These are phyloP conservation scores for Limnanthes douglasii DNA, from an alignment of 345 rosid genomes.

Conservation along the genomic window DNA sequence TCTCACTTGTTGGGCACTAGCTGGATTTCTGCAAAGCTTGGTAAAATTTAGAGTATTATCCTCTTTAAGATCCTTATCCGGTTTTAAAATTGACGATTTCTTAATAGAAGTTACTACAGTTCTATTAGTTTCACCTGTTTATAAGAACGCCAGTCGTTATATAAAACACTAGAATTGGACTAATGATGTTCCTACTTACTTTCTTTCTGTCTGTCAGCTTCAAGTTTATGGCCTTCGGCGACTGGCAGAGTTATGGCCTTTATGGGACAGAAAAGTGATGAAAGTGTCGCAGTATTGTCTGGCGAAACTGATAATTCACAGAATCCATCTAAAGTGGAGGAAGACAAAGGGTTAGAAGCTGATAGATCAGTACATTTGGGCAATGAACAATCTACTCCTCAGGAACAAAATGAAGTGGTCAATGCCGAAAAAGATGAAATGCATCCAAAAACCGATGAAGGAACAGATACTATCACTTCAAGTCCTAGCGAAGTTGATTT, in stretches of 20 bases:
- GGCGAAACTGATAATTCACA: conserved; percentile 21
- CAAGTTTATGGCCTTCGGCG: conserved; percentile 52
- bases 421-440: conserved; percentile 17
- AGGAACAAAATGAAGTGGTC: conserved; percentile 20
- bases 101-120: too few relatives aligned
- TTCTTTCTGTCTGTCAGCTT: conserved; percentile 14
- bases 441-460: conserved; percentile 15
- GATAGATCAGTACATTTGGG: conserved; percentile 10
- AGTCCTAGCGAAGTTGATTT: conserved; percentile 26
- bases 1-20: too few relatives aligned
- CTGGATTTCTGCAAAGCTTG: too few relatives aligned
- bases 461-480: conserved; percentile 15
- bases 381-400: conserved; percentile 12
- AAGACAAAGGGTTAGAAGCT: conserved; percentile 21
- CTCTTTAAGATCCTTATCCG: too few relatives aligned
- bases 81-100: too few relatives aligned
- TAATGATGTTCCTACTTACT: not conserved
- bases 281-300: conserved; percentile 17
- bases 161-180: conserved; percentile 2
- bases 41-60: too few relatives aligned
- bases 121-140: not conserved
- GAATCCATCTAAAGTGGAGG: conserved; percentile 18
- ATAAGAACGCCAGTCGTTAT: not conserved
- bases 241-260: conserved; percentile 51
- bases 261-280: conserved; percentile 62